These are phyloP conservation scores for Tylopilus intermedius DNA, from an alignment of 768 basidiomycete genomes.

Conservation along the genomic window DNA sequence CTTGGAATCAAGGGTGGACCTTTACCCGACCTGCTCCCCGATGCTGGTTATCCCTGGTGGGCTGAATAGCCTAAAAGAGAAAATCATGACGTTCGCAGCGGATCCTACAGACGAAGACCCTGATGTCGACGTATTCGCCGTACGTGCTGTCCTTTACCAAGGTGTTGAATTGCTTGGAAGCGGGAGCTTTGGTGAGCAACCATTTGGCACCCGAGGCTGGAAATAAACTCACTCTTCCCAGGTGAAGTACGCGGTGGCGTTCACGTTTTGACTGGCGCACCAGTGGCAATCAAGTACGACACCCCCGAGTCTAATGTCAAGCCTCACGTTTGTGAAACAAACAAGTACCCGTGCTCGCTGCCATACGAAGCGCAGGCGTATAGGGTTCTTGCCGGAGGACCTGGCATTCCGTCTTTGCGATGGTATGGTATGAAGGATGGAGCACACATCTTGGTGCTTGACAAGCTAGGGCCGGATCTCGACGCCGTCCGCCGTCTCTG, in stretches of 20 bases:
- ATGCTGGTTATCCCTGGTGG: background rate
- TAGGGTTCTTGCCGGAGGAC: background rate
- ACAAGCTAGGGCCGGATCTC: background rate
- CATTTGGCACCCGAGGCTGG: background rate
- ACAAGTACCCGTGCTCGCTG: background rate
- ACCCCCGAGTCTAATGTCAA: background rate
- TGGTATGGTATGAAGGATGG: background rate
- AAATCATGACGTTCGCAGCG: background rate
- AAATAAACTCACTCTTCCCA: background rate
- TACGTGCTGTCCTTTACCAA: background rate
- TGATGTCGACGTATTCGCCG: background rate
- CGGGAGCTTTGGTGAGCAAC: background rate
- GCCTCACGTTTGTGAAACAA: background rate
- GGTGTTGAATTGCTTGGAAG: background rate
- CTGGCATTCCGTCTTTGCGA: background rate
- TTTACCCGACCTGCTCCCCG: background rate
- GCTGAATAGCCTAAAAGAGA: background rate
- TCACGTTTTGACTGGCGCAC: background rate
- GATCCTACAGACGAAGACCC: background rate
- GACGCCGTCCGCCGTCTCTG: background rate
- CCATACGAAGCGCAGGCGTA: background rate
- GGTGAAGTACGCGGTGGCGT: background rate
- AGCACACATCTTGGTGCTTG: background rate
- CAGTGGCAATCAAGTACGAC: background rate
- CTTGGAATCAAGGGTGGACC: background rate